Percentiles rank a stretch among this genome's conserved stretches.
Conservation (phyloP, 192 early-diverging fungal genomes). For the Entophlyctis luteolus region DNA sequence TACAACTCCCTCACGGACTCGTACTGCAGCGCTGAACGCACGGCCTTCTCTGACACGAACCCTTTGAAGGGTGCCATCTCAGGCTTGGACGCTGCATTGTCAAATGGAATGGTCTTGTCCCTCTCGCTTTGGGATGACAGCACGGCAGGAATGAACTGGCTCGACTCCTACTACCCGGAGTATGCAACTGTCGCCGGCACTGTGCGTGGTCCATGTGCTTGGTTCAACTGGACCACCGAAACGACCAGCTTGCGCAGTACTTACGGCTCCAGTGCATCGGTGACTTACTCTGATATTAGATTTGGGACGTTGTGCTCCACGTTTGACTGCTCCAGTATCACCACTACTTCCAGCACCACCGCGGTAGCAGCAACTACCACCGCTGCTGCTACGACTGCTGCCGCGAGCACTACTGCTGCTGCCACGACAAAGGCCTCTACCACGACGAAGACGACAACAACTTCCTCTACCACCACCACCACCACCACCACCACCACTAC, state of each 20-base stretch:
- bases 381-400: not conserved
- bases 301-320: slow-evolving; percentile 31
- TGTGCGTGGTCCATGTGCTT: slow-evolving; percentile 26
- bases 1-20: slow-evolving; percentile 34
- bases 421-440: not conserved
- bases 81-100: slow-evolving; percentile 25
- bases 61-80: slow-evolving; percentile 32
- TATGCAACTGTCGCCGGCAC: slow-evolving; percentile 24
- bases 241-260: slow-evolving; percentile 13
- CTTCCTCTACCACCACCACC: not conserved
- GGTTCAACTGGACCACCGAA: slow-evolving; percentile 10
- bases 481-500: not conserved
- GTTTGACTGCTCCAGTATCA: not conserved
- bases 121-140: slow-evolving; percentile 38
- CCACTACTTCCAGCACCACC: not conserved
- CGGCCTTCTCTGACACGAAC: slow-evolving; percentile 33
- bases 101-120: slow-evolving; percentile 33
- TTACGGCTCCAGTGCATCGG: slow-evolving; percentile 15
- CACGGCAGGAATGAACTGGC: slow-evolving; percentile 32
- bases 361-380: not conserved
- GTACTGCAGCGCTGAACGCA: slow-evolving; percentile 27
- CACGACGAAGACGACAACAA: not conserved
- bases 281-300: slow-evolving; percentile 34
- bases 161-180: slow-evolving; percentile 33
- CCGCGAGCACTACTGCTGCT: not conserved